Base-by-base conservation (phyloP, 176 grass and related monocot species). In the Avena sativa region DNA sequence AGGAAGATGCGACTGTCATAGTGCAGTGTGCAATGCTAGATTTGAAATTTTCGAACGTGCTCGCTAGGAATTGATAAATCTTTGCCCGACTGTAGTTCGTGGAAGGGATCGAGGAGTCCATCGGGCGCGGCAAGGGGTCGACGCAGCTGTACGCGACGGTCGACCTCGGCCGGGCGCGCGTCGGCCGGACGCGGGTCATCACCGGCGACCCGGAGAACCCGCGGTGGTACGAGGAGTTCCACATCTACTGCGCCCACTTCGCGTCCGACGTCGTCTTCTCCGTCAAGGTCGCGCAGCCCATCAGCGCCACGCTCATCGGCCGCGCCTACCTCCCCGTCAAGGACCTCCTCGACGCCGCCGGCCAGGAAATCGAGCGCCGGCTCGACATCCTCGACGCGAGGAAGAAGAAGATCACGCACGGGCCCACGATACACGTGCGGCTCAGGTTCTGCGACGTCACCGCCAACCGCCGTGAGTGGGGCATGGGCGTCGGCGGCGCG, bases 181-280 rank as follows among this genome's bases (percentile, higher is more conserved):
- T 99, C 63, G 97, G 92, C 26, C 87, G 97, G 83, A 99, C 97
- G 69, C 89, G 92, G 74, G 90, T 93, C 59, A 85, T 96, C 81
- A 15, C 59, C 66, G 79, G 84, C 20, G 94, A 99, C 86, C 83
- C 94, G 17, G 82, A 78, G 75, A 99, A 99, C 84, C 97, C 97
- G 53, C 89, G 94, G 21, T 99, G 97, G 97, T 94, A 96, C 67
- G 94, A 99, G 82, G 83, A 80, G 11, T 99, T 99, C 87, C 97
- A 93, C 89, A 96, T 99, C 59, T 96, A 99, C 88, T 99, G 97
- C 76, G 97, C 97, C 0, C 94, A 99, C 86, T 90, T 88, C 92
- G 92, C 92, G 23, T 38, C 92, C 46, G 60, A 91, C 80, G 67
- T 99, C 66, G 89, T 96, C 17, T 94, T 99, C 90, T 93, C 97